Evolutionary conservation across 2,329 filamentous ascomycete species (phyloP).

Genomic region (Fusarium liriodendri): DNA sequence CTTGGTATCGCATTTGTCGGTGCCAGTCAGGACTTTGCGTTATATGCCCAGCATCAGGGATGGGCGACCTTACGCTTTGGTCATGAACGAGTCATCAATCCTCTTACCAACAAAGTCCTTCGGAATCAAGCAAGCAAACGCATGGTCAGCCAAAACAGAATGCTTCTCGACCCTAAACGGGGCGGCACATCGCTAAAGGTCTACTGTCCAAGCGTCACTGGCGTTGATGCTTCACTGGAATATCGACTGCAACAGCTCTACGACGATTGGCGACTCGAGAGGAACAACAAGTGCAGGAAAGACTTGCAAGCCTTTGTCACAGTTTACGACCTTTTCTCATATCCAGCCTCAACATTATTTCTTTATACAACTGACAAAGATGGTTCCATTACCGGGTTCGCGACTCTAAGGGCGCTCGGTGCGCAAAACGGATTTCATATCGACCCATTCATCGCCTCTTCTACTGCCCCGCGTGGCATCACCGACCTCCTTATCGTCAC

Average conservation of each 20-base stretch:
- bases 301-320: constrained; percentile 12
- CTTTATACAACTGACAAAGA: constrained; percentile 2
- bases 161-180: constrained; percentile 4
- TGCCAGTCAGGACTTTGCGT: neutral
- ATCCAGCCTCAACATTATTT: neutral
- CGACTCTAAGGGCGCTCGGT: constrained; percentile 13
- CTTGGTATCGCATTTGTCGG: constrained; percentile 9
- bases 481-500: constrained; percentile 11
- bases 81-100: constrained; percentile 7
- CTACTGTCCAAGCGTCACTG: neutral
- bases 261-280: constrained; percentile 7
- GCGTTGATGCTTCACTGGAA: neutral
- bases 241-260: constrained; percentile 2
- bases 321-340: constrained; percentile 5
- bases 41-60: neutral
- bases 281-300: neutral
- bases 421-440: constrained; percentile 9
- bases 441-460: constrained; percentile 14
- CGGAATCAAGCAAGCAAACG: constrained; percentile 9
- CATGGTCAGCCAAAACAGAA: constrained; percentile 9
- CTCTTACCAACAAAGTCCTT: constrained; percentile 9
- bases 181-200: neutral
- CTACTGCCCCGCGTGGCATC: constrained; percentile 1
- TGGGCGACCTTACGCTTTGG: constrained; percentile 15
- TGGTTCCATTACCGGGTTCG: constrained; percentile 3